Evolutionary conservation across 2,329 filamentous ascomycete species (phyloP).

Genomic region (Seiridium unicorne): DNA sequence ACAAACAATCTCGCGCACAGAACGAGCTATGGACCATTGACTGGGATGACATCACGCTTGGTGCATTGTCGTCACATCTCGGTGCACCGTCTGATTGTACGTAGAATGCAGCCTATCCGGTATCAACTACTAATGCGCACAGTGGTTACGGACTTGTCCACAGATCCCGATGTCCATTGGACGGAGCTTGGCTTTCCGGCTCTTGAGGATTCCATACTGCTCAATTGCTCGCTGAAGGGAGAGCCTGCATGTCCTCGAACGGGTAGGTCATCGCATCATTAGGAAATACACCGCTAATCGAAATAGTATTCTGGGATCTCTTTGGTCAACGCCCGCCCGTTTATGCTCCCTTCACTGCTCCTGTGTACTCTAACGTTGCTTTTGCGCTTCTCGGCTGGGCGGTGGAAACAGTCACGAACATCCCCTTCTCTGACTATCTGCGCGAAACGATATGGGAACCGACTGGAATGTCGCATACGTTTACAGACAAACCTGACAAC

Average conservation of each 20-base stretch:
- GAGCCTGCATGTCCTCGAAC: not conserved
- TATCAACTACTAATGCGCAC: not conserved
- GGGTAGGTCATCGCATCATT: not conserved
- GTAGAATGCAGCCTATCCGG: not conserved
- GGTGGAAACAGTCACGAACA: slow-evolving; percentile 4
- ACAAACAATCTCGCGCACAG: not conserved
- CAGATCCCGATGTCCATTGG: not conserved
- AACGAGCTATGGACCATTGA: slow-evolving; percentile 21
- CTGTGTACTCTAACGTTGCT: slow-evolving; percentile 20
- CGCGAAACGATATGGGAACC: slow-evolving; percentile 16
- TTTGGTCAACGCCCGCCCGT: slow-evolving; percentile 12
- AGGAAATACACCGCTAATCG: not conserved
- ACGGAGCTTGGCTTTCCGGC: slow-evolving; percentile 2
- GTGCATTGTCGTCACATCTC: slow-evolving; percentile 25
- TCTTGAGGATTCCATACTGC: not conserved
- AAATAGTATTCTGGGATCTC: slow-evolving; percentile 1
- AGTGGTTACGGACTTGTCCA: not conserved
- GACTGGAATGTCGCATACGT: slow-evolving; percentile 17
- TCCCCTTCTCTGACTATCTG: slow-evolving; percentile 3
- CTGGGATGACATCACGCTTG: slow-evolving; percentile 24
- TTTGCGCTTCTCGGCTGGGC: slow-evolving; percentile 18
- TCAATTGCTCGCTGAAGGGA: not conserved
- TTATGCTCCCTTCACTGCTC: slow-evolving; percentile 32
- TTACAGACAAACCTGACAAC: slow-evolving; percentile 17
- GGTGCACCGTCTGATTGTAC: not conserved